phyloP scores from a whole-genome alignment of 2,329 filamentous ascomycete genomes.

The Bertia moriformis region DNA sequence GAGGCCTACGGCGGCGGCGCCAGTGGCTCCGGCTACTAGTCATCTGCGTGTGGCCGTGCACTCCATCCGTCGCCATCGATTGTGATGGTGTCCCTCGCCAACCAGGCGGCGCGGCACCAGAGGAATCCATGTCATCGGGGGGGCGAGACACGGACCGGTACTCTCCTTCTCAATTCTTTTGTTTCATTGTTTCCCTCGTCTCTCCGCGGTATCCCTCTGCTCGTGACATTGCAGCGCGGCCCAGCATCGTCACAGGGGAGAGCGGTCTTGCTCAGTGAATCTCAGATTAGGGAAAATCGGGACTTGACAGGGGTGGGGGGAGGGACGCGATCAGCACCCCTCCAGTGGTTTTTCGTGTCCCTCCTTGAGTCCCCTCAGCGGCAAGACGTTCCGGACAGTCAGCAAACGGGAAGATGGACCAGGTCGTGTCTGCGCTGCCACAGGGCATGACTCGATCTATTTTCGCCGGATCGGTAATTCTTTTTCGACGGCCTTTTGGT shows the following conservation, averaged over 20 bases:
- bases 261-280: too few relatives aligned
- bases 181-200: neutral
- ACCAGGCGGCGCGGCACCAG: neutral
- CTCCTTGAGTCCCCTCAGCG: too few relatives aligned
- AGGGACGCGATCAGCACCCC: neutral
- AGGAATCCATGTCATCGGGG: neutral
- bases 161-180: neutral
- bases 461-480: neutral
- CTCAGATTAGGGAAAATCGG: neutral
- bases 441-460: neutral
- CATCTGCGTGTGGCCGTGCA: too few relatives aligned
- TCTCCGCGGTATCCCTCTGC: too few relatives aligned
- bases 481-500: neutral
- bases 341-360: neutral
- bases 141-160: neutral
- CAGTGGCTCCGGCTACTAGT: too few relatives aligned
- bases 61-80: slow-evolving; percentile 9
- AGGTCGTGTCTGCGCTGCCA: neutral
- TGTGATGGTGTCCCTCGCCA: neutral
- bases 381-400: neutral
- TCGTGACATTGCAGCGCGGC: too few relatives aligned
- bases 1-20: slow-evolving; percentile 28
- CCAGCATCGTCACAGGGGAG: too few relatives aligned
- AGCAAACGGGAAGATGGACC: neutral
- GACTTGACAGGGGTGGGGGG: neutral